Percentiles rank a stretch among this genome's conserved stretches.
These are phyloP conservation scores for Aspergillus heteromorphus DNA, from an alignment of 495 filamentous ascomycete species.

Conservation along the genomic window DNA sequence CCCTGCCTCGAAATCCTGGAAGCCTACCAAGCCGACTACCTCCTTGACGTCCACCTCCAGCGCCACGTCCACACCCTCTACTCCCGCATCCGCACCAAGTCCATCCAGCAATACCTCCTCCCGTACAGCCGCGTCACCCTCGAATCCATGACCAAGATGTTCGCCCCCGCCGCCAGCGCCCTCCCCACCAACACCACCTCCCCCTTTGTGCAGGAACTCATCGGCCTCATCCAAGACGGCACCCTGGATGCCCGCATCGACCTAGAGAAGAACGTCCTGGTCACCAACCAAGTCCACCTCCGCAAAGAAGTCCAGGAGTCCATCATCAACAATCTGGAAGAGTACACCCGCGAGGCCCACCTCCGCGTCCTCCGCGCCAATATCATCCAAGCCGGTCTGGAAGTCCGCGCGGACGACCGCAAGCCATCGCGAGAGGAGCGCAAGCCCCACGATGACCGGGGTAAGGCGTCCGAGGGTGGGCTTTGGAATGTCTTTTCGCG, in stretches of 20 bases:
- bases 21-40: constrained; percentile 73
- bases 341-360: constrained; percentile 68
- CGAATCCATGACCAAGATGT: constrained; percentile 62
- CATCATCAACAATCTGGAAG: constrained; percentile 59
- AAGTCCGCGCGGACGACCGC: constrained; percentile 45
- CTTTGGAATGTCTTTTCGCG: constrained; percentile 9
- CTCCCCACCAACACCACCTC: constrained; percentile 41
- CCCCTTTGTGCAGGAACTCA: constrained; percentile 69
- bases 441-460: no score
- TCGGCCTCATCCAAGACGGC: constrained; percentile 65
- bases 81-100: constrained; percentile 72
- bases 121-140: constrained; percentile 74
- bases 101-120: constrained; percentile 84
- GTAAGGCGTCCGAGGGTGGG: constrained; percentile 1
- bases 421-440: constrained; percentile 6
- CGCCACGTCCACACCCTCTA: constrained; percentile 67
- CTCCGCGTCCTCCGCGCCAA: constrained; percentile 71
- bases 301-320: constrained; percentile 62
- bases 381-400: constrained; percentile 66
- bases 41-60: constrained; percentile 84
- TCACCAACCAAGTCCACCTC: constrained; percentile 58
- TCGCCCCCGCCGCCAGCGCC: constrained; percentile 35
- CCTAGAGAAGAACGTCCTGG: constrained; percentile 71
- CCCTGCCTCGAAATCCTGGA: constrained; percentile 78
- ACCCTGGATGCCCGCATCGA: constrained; percentile 78